These are phyloP conservation scores for Cytidiella melzeri DNA, from an alignment of 768 basidiomycete genomes.

Conservation along the genomic window DNA sequence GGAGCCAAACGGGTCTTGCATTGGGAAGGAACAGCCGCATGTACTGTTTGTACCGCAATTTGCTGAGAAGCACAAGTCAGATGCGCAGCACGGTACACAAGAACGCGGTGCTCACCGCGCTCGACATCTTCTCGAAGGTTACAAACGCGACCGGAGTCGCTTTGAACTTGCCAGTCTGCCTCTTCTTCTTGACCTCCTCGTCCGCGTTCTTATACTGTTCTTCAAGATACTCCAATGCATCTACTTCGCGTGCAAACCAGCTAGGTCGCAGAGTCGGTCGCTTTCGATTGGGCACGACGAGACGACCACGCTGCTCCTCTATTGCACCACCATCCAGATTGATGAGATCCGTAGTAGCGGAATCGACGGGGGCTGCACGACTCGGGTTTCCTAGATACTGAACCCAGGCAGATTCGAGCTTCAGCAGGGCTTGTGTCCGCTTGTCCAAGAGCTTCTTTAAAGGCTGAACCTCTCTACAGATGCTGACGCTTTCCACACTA, in stretches of 20 bases:
- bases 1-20: constrained; percentile 74
- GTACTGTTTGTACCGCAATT: constrained; percentile 82
- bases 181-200: constrained; percentile 70
- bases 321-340: constrained; percentile 47
- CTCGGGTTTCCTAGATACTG: constrained; percentile 94
- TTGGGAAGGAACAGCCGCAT: constrained; percentile 61
- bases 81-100: background rate
- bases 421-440: constrained; percentile 73
- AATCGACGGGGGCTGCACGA: constrained; percentile 50
- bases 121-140: constrained; percentile 94
- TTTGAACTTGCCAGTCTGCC: constrained; percentile 68
- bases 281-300: constrained; percentile 68
- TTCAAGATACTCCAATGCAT: constrained; percentile 87
- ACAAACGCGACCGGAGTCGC: constrained; percentile 87
- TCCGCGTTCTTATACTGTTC: constrained; percentile 74
- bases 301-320: constrained; percentile 46
- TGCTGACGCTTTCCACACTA: constrained; percentile 86
- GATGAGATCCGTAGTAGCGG: constrained; percentile 24
- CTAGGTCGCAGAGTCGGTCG: constrained; percentile 72
- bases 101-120: constrained; percentile 68
- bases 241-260: constrained; percentile 75
- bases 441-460: constrained; percentile 69
- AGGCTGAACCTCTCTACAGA: constrained; percentile 77
- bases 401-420: constrained; percentile 82
- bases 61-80: constrained; percentile 40